Percentiles rank a stretch among this genome's conserved stretches.
phyloP scores from a whole-genome alignment of 2,329 filamentous ascomycete species.

The Fusarium camptoceras region DNA sequence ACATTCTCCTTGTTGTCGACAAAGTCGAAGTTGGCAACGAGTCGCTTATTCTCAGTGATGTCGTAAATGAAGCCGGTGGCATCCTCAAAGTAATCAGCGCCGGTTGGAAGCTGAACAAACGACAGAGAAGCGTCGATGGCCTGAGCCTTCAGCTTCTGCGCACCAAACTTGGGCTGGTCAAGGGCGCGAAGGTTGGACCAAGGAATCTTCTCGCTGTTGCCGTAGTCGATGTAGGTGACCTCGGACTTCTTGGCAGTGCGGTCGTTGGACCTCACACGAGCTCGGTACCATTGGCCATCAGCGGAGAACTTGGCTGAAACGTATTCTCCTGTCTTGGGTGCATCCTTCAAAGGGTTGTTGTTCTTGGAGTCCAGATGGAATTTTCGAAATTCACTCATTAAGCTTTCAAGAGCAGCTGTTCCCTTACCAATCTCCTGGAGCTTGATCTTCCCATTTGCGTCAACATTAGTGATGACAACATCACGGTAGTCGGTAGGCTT shows the following conservation, averaged over 20 bases:
- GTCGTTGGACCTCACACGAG: constrained; percentile 90
- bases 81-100: constrained; percentile 85
- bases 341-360: constrained; percentile 75
- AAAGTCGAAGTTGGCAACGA: constrained; percentile 93
- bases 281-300: constrained; percentile 95
- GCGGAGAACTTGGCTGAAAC: constrained; percentile 92
- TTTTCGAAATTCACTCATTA: constrained; percentile 91
- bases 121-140: constrained; percentile 88
- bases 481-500: constrained; percentile 88
- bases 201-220: constrained; percentile 89
- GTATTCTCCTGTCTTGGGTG: constrained; percentile 90
- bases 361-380: constrained; percentile 91
- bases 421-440: constrained; percentile 90
- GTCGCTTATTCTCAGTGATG: constrained; percentile 77
- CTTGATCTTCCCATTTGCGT: constrained; percentile 84
- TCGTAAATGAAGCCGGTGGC: constrained; percentile 81
- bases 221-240: constrained; percentile 95
- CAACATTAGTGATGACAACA: constrained; percentile 91
- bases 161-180: constrained; percentile 79
- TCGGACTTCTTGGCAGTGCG: constrained; percentile 89
- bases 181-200: constrained; percentile 89
- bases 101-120: constrained; percentile 87
- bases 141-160: constrained; percentile 86
- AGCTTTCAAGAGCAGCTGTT: constrained; percentile 82
- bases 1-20: constrained; percentile 82